Conservation (phyloP, 192 early-diverging fungal species). For the Entomortierella lignicola region DNA sequence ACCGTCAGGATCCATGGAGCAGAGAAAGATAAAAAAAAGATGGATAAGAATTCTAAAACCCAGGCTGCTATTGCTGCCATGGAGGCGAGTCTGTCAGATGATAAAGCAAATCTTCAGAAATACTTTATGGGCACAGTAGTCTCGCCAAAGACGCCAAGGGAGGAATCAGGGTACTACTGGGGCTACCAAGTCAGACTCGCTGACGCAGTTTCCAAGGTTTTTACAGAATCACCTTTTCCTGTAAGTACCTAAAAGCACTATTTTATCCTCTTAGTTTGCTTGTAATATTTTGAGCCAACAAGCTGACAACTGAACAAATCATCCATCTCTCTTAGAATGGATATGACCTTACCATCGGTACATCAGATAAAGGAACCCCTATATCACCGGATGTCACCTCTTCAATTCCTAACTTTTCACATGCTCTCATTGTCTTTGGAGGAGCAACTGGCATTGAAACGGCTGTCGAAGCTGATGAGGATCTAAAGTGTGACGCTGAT, state of each 20-base stretch:
- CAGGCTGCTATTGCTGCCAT: slow-evolving; percentile 41
- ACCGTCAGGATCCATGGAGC: slow-evolving; percentile 59
- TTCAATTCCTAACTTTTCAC: slow-evolving; percentile 48
- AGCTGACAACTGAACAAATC: neutral
- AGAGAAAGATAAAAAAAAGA: slow-evolving; percentile 33
- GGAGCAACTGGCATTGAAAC: slow-evolving; percentile 73
- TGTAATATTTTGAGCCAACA: neutral
- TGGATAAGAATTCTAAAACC: slow-evolving; percentile 40
- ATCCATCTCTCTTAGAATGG: slow-evolving; percentile 53
- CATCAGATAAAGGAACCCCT: slow-evolving; percentile 57
- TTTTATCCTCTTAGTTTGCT: neutral
- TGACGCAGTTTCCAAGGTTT: slow-evolving; percentile 65
- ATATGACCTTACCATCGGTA: slow-evolving; percentile 76
- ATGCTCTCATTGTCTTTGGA: slow-evolving; percentile 76
- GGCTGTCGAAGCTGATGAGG: slow-evolving; percentile 71
- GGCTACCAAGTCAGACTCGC: slow-evolving; percentile 75
- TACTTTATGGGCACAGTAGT: slow-evolving; percentile 66
- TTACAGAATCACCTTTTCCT: slow-evolving; percentile 67
- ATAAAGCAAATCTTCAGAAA: slow-evolving; percentile 44
- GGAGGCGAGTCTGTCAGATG: slow-evolving; percentile 29
- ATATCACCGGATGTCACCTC: slow-evolving; percentile 16
- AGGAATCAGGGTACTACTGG: slow-evolving; percentile 74
- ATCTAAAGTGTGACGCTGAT: slow-evolving; percentile 62
- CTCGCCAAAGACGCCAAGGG: slow-evolving; percentile 68
- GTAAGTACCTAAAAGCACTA: slow-evolving; percentile 53